phyloP scores from a whole-genome alignment of 306 rosid species.

The Gastrolobium villosum region DNA sequence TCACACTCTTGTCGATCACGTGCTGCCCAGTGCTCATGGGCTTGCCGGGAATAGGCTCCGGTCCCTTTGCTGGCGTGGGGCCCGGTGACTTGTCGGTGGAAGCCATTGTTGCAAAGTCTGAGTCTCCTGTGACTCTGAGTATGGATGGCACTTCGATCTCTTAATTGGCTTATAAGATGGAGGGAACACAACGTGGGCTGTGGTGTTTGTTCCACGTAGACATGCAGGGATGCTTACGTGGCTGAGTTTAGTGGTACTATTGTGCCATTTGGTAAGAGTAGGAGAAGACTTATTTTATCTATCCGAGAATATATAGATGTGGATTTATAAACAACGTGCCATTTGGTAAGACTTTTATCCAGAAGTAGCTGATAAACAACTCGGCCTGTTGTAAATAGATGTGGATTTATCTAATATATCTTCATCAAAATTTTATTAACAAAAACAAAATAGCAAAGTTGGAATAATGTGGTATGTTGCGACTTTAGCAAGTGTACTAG shows the following conservation, averaged over 20 bases:
- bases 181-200: slow-evolving; percentile 23
- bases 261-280: slow-evolving; percentile 30
- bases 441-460: too few species aligned
- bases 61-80: slow-evolving; percentile 42
- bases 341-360: too few species aligned
- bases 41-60: slow-evolving; percentile 54
- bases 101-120: slow-evolving; percentile 28
- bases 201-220: slow-evolving; percentile 43
- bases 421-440: too few species aligned
- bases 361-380: too few species aligned
- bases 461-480: too few species aligned
- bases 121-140: too few species aligned
- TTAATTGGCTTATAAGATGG: background rate
- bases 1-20: slow-evolving; percentile 65
- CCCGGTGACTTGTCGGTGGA: slow-evolving; percentile 49
- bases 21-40: slow-evolving; percentile 62
- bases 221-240: slow-evolving; percentile 41
- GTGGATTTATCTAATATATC: too few species aligned
- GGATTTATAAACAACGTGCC: too few species aligned
- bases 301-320: too few species aligned
- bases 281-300: background rate
- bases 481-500: too few species aligned
- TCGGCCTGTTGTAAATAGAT: too few species aligned
- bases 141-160: too few species aligned
- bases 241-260: background rate